phyloP scores from a whole-genome alignment of 129 eudicot species.

The Tagetes erecta region DNA sequence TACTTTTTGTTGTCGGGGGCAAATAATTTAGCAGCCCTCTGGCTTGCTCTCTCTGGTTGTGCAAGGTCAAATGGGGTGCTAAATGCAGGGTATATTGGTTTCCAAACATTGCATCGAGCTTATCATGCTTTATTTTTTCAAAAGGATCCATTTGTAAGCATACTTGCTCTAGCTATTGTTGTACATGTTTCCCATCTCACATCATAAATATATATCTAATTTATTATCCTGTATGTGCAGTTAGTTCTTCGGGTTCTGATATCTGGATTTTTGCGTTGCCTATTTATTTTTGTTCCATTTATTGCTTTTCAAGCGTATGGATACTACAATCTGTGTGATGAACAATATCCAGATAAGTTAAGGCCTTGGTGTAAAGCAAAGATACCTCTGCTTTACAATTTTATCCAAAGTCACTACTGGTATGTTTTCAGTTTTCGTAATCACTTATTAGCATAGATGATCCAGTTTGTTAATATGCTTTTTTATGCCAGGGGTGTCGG shows the following conservation, averaged over 20 bases:
- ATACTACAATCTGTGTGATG: slow-evolving; percentile 66
- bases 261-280: slow-evolving; percentile 60
- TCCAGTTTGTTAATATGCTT: neutral
- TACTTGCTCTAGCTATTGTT: slow-evolving; percentile 9
- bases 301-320: slow-evolving; percentile 91
- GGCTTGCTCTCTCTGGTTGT: slow-evolving; percentile 78
- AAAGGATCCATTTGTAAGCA: slow-evolving; percentile 53
- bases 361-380: slow-evolving; percentile 91
- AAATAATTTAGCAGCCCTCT: slow-evolving; percentile 47
- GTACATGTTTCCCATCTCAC: neutral
- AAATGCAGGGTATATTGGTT: slow-evolving; percentile 88
- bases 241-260: slow-evolving; percentile 53
- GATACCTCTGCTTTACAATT: slow-evolving; percentile 77
- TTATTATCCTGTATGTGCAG: slow-evolving; percentile 42
- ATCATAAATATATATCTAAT: neutral
- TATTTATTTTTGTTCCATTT: slow-evolving; percentile 60
- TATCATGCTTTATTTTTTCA: slow-evolving; percentile 53
- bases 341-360: slow-evolving; percentile 42
- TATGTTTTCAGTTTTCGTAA: slow-evolving; percentile 27
- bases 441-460: neutral
- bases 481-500: slow-evolving; percentile 80
- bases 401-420: slow-evolving; percentile 91
- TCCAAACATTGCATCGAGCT: slow-evolving; percentile 67
- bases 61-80: slow-evolving; percentile 95
- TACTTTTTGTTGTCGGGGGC: slow-evolving; percentile 59